phyloP scores from a whole-genome alignment of 106 monocot genomes.

The Cymbidium sinense region DNA sequence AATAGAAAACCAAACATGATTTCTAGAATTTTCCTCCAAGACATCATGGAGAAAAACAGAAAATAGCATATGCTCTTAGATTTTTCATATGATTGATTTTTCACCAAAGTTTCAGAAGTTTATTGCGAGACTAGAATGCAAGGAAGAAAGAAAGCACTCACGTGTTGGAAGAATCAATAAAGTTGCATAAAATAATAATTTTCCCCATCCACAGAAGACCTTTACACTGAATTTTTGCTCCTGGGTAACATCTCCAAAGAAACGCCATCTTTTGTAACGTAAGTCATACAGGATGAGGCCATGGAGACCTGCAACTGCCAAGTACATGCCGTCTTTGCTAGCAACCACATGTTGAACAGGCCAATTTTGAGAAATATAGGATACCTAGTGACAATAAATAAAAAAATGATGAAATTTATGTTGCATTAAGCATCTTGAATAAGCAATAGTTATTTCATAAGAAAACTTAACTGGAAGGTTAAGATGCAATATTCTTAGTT shows the following conservation, averaged over 20 bases:
- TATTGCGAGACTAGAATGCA: background rate
- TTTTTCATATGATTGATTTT: background rate
- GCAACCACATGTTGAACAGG: slow-evolving; percentile 87
- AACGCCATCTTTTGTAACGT: slow-evolving; percentile 84
- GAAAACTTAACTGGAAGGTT: slow-evolving; percentile 85
- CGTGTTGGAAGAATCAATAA: slow-evolving; percentile 66
- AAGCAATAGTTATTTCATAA: slow-evolving; percentile 5
- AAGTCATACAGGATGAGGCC: slow-evolving; percentile 93
- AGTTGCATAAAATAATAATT: slow-evolving; percentile 94
- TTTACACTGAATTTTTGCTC: slow-evolving; percentile 96
- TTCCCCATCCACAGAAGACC: slow-evolving; percentile 96
- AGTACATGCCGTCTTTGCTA: slow-evolving; percentile 90
- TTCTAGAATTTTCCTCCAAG: background rate
- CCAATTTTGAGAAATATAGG: slow-evolving; percentile 99
- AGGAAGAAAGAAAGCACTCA: slow-evolving; percentile 33
- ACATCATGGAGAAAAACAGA: background rate
- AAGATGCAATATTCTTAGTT: slow-evolving; percentile 88
- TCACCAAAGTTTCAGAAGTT: background rate
- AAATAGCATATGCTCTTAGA: background rate
- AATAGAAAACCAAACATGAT: background rate
- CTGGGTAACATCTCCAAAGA: slow-evolving; percentile 97
- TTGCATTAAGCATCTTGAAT: slow-evolving; percentile 1
- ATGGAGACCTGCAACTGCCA: slow-evolving; percentile 90
- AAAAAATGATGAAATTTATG: slow-evolving; percentile 10
- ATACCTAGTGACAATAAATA: slow-evolving; percentile 46